Evolutionary conservation across 2,329 filamentous ascomycete species (phyloP), one percentile per base, ranked within the genome.

Genomic region (Tolypocladium inflatum): DNA sequence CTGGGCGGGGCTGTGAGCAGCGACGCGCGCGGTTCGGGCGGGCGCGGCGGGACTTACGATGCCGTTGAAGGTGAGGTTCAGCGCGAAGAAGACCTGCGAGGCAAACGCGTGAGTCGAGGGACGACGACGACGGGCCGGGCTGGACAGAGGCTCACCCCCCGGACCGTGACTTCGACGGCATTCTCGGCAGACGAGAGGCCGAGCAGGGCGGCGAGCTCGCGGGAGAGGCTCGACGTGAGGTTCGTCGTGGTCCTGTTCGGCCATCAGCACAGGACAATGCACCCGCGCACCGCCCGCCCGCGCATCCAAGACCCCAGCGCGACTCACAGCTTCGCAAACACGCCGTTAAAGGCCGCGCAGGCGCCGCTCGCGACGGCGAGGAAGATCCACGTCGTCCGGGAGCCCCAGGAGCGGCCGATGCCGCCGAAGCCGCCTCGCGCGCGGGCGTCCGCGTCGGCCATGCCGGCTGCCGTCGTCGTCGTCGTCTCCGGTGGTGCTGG

Each of bases 311-410:
- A 35, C 37, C 37, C 57, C 2, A 13, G 30, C 23, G 26, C 15
- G 45, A 78, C 83, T 67, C 74, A 90, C 87, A 94, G 76, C 73
- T 93, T 94, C 0, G 90, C 90, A 76, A 93, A 91, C 6, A 90
- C 86, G 59, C 89, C 89, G 65, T 94, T 94, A 64, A 89, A 86
- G 26, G 89, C 88, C 38, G 90, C 90, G 67, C 88, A 92, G 56
- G 82, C 85, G 61, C 90, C 90, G 67, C 87, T 90, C 54, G 86
- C 83, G 48, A 92, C 70, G 48, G 90, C 88, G 61, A 88, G 80
- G 55, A 86, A 74, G 61, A 93, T 80, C 85, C 85, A 88, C 63
- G 81, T 78, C 37, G 68, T 64, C 15, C 66, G 67, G 33, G 62
- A 74, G 64, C 65, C 72, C 73, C 61, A 72, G 35, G 63, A 67